Evolutionary conservation across 202 grass and related monocot genomes (phyloP).

Genomic region (Zizania palustris): DNA sequence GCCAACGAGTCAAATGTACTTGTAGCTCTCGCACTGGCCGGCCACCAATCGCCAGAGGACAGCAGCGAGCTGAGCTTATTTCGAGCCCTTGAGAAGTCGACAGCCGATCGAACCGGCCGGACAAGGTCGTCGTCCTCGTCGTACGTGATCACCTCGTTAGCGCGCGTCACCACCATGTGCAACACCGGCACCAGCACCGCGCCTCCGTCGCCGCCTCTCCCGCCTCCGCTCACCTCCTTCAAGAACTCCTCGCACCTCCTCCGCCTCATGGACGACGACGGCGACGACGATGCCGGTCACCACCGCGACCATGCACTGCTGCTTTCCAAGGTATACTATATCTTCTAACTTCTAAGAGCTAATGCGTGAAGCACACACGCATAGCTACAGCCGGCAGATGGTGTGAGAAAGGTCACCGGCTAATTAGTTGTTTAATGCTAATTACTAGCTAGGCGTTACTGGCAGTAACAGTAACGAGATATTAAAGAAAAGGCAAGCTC

Average conservation of each 20-base stretch:
- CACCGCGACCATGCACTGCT: constrained; percentile 28
- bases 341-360: too few species aligned
- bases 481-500: constrained; percentile 43
- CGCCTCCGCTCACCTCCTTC: constrained; percentile 24
- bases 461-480: constrained; percentile 39
- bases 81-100: not conserved
- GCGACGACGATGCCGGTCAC: not conserved
- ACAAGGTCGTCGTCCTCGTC: not conserved
- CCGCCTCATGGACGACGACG: constrained; percentile 39
- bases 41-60: constrained; percentile 45
- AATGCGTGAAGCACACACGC: constrained; percentile 1
- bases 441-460: constrained; percentile 12
- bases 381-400: not conserved
- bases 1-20: constrained; percentile 53
- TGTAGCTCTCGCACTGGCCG: constrained; percentile 22
- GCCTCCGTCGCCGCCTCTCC: constrained; percentile 13
- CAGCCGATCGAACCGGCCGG: not conserved
- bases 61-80: constrained; percentile 14
- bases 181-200: constrained; percentile 39
- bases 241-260: constrained; percentile 52
- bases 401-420: constrained; percentile 31
- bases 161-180: constrained; percentile 40
- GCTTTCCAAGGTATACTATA: constrained; percentile 20
- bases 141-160: not conserved
- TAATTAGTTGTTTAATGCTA: constrained; percentile 21